Conservation (phyloP, 148 eudicot species). For the Rhododendron mucronatum region DNA sequence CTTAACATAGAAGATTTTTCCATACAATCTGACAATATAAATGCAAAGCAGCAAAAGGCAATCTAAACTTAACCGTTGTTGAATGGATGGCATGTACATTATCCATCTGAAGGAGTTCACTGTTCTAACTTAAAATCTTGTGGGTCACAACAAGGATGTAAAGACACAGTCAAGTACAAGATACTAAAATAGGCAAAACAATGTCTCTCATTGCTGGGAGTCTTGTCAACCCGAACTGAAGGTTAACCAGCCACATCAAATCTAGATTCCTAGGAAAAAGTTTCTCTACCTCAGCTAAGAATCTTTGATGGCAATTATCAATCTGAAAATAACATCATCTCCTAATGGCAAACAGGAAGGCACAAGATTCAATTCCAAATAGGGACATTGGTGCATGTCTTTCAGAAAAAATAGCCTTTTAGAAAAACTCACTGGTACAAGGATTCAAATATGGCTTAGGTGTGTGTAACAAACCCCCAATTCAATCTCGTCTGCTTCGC, state of each 20-base stretch:
- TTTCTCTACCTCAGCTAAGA: background rate
- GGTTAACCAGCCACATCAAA: background rate
- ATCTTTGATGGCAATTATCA: background rate
- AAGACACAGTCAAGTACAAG: background rate
- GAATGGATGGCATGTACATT: background rate
- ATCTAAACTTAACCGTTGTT: background rate
- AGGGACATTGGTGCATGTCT: background rate
- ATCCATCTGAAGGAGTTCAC: background rate
- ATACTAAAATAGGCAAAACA: background rate
- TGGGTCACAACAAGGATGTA: background rate
- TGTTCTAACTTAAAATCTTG: background rate
- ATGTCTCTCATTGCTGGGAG: background rate
- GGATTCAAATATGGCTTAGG: background rate
- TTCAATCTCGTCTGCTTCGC: background rate
- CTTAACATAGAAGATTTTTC: background rate
- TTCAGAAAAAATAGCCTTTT: background rate
- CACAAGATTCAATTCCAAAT: background rate
- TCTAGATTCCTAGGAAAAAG: background rate
- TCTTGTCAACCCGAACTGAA: background rate
- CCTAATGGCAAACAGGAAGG: background rate
- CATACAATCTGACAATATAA: background rate
- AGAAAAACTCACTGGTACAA: background rate
- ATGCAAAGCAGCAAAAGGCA: background rate
- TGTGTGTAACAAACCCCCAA: background rate
- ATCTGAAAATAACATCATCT: background rate